A percentile compares a stretch with the other conserved stretches of the same genome.
Conservation (phyloP, 768 basidiomycete genomes). For the Boletus patriciae region DNA sequence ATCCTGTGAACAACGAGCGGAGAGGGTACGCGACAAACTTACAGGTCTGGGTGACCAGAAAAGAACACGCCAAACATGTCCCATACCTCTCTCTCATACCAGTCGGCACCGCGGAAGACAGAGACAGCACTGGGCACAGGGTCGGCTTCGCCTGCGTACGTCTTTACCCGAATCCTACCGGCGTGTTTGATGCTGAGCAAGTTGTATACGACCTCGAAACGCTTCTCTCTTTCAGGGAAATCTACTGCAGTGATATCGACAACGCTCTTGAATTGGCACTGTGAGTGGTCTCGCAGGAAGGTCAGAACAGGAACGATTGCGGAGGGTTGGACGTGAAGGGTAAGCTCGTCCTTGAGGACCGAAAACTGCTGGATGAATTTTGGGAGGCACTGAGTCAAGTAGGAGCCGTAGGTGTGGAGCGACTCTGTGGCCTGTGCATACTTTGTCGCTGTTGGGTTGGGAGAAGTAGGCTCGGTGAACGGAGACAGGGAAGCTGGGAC, state of each 20-base stretch:
- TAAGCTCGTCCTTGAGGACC: constrained; percentile 93
- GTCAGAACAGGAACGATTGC: constrained; percentile 82
- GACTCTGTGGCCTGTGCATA: constrained; percentile 73
- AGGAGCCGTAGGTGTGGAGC: constrained; percentile 90
- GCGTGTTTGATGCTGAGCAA: constrained; percentile 77
- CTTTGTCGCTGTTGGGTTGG: constrained; percentile 75
- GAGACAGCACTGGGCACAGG: constrained; percentile 80
- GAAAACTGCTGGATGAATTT: constrained; percentile 99
- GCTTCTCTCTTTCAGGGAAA: constrained; percentile 87
- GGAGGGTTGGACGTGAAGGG: constrained; percentile 81
- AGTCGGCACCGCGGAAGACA: constrained; percentile 90
- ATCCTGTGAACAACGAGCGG: constrained; percentile 15
- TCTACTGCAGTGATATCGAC: constrained; percentile 97
- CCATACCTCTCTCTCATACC: constrained; percentile 99
- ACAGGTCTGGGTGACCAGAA: constrained; percentile 94
- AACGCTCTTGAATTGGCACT: constrained; percentile 89
- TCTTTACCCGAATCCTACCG: constrained; percentile 93
- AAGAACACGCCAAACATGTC: constrained; percentile 98
- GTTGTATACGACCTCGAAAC: constrained; percentile 98
- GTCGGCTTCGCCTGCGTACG: constrained; percentile 91
- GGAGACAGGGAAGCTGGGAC: constrained; percentile 66
- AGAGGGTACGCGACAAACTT: constrained; percentile 34
- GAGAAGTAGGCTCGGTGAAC: constrained; percentile 86
- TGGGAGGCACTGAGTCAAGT: constrained; percentile 88
- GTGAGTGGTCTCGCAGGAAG: constrained; percentile 93